Evolutionary conservation across 2,329 filamentous ascomycete genomes (phyloP), one percentile per base, ranked within the genome.

Genomic region (Blastomyces parvus): DNA sequence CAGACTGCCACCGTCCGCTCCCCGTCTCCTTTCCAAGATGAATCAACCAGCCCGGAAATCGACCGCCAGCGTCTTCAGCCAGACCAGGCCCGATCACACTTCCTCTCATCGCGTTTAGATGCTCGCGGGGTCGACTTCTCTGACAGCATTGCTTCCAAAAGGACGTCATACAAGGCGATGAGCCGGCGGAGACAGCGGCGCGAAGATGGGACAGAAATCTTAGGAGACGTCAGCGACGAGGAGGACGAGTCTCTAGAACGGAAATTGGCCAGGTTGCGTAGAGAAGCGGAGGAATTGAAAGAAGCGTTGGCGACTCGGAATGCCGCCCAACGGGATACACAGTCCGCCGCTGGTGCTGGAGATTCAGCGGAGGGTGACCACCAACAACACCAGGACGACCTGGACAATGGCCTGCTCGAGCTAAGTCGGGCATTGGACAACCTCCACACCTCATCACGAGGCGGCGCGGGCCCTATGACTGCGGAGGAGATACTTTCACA

Each of bases 91-190:
- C 87, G 93, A 63, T 86, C 84, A 40, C 85, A 87, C 53, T 99
- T 99, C 73, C 81, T 88, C 62, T 87, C 89, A 2, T 81, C 88
- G 11, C 83, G 85, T 50, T 85, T 96, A 40, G 89, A 96, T 72
- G 87, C 91, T 6, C 83, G 83, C 60, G 86, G 88, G 27, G 90
- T 88, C 30, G 90, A 97, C 75, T 94, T 97, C 74, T 96, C 92
- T 2, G 92, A 97, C 75, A 88, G 92, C 61, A 86, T 97, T 46
- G 86, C 86, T 64, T 86, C 86, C 57, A 93, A 93, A 74, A 85
- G 90, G 66, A 90, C 89, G 75, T 90, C 90, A 30, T 97, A 97
- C 79, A 87, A 86, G 68, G 86, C 87, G 44, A 87, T 88, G 7
- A 89, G 83, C 58, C 84, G 88, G 59, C 83, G 86, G 64, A 83